phyloP scores from a whole-genome alignment of 257 asterid genomes.

The Solanum dulcamara region DNA sequence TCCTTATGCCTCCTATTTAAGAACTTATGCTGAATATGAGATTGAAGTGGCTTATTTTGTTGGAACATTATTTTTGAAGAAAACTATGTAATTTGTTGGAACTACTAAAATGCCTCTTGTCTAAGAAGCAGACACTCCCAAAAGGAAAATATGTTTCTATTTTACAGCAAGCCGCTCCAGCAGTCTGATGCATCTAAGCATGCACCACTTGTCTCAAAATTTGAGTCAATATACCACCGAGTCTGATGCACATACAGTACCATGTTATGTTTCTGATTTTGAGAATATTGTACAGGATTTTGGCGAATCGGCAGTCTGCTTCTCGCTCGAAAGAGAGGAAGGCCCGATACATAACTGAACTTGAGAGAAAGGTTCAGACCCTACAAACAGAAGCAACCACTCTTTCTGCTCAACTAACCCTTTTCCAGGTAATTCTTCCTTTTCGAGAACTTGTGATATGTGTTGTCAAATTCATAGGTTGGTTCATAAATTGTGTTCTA shows the following conservation, averaged over 20 bases:
- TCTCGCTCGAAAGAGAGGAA: constrained; percentile 92
- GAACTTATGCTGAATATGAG: not conserved
- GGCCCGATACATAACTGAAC: constrained; percentile 75
- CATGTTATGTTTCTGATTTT: not conserved
- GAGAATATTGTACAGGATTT: constrained; percentile 41
- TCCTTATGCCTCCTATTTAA: not conserved
- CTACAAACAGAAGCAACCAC: constrained; percentile 95
- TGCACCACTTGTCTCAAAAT: not conserved
- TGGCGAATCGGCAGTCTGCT: constrained; percentile 95
- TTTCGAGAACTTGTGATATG: not conserved
- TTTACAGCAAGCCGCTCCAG: not conserved
- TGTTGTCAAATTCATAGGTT: not conserved
- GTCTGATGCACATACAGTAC: not conserved
- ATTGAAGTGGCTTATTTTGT: not conserved
- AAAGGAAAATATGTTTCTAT: not conserved
- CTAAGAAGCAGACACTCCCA: not conserved
- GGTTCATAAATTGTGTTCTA: not conserved
- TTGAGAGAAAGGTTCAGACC: constrained; percentile 93
- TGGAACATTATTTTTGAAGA: not conserved
- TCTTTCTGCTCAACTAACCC: constrained; percentile 74
- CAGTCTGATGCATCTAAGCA: not conserved
- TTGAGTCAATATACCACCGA: not conserved
- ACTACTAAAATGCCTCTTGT: not conserved
- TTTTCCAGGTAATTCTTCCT: constrained; percentile 51
- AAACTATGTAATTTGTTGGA: not conserved